Evolutionary conservation across 176 grass and related monocot species (phyloP), one percentile per base, ranked within the genome.

Genomic region (Lolium multiflorum): DNA sequence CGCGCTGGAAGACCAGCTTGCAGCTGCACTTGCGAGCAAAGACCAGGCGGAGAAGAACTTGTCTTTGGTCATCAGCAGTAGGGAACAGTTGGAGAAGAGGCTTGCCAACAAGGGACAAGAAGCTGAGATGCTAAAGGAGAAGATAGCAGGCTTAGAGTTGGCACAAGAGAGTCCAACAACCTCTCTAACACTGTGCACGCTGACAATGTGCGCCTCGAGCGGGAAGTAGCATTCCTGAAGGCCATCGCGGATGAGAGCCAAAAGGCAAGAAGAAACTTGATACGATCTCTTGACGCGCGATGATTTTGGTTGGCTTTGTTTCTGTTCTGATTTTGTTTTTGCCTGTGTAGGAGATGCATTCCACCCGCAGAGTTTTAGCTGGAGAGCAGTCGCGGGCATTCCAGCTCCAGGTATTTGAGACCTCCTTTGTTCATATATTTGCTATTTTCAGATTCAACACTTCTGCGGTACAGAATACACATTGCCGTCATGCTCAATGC

Each of bases 141-240:
- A 92, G 86, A 71, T 98, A 65, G 77, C 82, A 80, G 85, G 82
- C 52, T 71, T 98, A 74, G 97, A 98, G 80, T 18, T 94, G 8
- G 97, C 94, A 16, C 97, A 96, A 63, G 97, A 98, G 97, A 98
- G 81, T 89, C 90, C 1, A 98, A 96, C 66, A 91, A 61, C 82
- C 87, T 98, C 26, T 98, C 97, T 3, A 98, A 98, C 71, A 83
- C 88, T 0, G 87, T 96, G 31, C 94, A 98, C 17, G 50, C 88
- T 41, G 92, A 98, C 51, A 98, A 98, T 83, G 94, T 98, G 70
- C 85, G 82, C 66, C 92, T 98, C 4, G 94, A 98, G 79, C 92
- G 90, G 51, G 94, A 98, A 43, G 97, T 98, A 58, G 94, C 97
- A 1, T 98, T 91, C 89, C 81, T 98, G 59, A 98, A 98, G 78